These are phyloP conservation scores for Vanrija sp. DNA, from an alignment of 1,284 basidiomycete species.

Conservation along the genomic window DNA sequence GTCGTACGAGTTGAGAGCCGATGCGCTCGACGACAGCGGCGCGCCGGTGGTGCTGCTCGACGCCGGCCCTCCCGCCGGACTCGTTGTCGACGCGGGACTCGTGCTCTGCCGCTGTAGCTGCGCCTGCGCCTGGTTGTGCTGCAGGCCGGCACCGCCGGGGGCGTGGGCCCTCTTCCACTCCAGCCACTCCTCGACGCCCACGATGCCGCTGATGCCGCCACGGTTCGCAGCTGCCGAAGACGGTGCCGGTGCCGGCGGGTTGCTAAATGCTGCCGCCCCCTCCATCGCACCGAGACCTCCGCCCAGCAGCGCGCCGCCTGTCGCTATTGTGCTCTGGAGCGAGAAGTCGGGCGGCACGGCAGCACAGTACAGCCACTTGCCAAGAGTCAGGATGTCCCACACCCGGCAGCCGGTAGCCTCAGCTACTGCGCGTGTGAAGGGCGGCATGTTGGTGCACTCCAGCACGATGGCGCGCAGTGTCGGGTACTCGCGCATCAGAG, in stretches of 20 bases:
- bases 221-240: no score
- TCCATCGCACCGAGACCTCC: no score
- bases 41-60: no score
- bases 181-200: slow-evolving; percentile 10
- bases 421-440: slow-evolving; percentile 22
- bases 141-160: no score
- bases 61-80: slow-evolving; percentile 14
- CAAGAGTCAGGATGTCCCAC: slow-evolving; percentile 25
- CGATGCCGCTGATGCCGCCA: neutral
- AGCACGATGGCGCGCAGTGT: slow-evolving; percentile 27
- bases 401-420: slow-evolving; percentile 23
- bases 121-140: no score
- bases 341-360: slow-evolving; percentile 4
- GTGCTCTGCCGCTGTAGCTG: slow-evolving; percentile 21
- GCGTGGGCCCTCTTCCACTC: neutral
- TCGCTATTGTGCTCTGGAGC: no score
- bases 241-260: neutral
- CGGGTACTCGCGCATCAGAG: slow-evolving; percentile 10
- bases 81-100: neutral
- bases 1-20: slow-evolving; percentile 48
- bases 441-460: slow-evolving; percentile 36
- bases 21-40: slow-evolving; percentile 15
- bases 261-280: no score
- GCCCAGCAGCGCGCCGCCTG: no score
- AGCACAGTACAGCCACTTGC: slow-evolving; percentile 23